Evolutionary conservation across 2,329 filamentous ascomycete species (phyloP), one percentile per base, ranked within the genome.

Genomic region (Calonectria crousiana): DNA sequence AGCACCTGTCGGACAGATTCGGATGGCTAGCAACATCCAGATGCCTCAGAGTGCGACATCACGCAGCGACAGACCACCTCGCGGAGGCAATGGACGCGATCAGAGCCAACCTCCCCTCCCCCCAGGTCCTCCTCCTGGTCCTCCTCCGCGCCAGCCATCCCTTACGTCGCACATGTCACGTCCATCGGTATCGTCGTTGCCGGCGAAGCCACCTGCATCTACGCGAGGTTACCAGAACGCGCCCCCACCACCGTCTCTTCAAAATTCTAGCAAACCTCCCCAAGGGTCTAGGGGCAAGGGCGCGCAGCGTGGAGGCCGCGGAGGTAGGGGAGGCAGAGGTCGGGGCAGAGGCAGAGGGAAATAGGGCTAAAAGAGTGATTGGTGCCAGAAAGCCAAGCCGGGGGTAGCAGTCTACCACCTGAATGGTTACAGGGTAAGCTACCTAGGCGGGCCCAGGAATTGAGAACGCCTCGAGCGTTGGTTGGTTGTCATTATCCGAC

Each of bases 1-100:
- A 67, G 73, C 76, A 13, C 80, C 74, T 30, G 64, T 82, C 13
- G 85, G 85, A 11, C 82, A 83, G 71, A 86, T 87, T 72, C 84
- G 83, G 41, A 79, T 87, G 81, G 81, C 85, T 6, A 85, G 82
- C 77, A 86, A 86, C 73, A 84, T 87, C 51, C 84, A 85, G 78
- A 81, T 86, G 78, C 84, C 84, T 23, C 75, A 78, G 65, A 71
- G 44, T 53, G 66, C 34, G 66, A 72, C 58, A n/a, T 74, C 67
- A 47, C 74, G 74, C 34, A 72, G 70, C 23, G 74, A 69, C 52
- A 67, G 60, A 62, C 51, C 67, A 44, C 67, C 74, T 67, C 74
- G 76, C 74, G 75, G 67, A 11, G 52, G 53, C 38, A 75, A 76
- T 66, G 74, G 72, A 52, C 71, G 76, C 52, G 75, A 69, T 51